Evolutionary conservation across 2,329 filamentous ascomycete genomes (phyloP).

Genomic region (Venturia aucupariae): DNA sequence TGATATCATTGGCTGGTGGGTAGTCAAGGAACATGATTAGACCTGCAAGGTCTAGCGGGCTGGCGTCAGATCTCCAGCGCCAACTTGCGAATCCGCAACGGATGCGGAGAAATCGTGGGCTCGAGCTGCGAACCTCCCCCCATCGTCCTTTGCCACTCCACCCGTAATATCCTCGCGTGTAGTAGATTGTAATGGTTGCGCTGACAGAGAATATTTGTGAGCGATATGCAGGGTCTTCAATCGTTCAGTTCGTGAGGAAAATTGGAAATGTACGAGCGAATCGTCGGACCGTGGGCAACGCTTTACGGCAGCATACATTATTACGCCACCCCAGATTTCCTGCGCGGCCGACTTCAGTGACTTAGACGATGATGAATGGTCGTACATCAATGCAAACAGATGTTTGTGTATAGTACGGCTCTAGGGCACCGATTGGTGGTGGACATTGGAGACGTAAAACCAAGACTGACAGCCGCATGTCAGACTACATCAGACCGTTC

Average conservation of each 20-base stretch:
- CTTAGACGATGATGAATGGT: not conserved
- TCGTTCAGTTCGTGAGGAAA: not conserved
- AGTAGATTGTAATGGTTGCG: not conserved
- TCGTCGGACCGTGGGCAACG: not conserved
- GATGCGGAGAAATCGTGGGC: slow-evolving; percentile 7
- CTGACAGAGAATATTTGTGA: not conserved
- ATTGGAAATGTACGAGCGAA: not conserved
- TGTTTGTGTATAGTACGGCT: not conserved
- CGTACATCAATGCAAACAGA: not conserved
- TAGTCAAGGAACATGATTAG: not conserved
- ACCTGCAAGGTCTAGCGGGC: not conserved
- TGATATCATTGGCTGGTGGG: not conserved
- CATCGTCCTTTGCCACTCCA: not conserved
- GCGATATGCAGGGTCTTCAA: not conserved
- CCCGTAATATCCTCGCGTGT: not conserved
- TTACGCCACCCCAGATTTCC: not conserved
- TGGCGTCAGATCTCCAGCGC: slow-evolving; percentile 7
- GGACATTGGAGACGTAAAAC: not conserved
- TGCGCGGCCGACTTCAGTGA: not conserved
- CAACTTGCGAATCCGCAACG: slow-evolving; percentile 8
- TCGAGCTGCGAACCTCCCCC: not conserved
- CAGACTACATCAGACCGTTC: not conserved
- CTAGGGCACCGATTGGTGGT: not conserved
- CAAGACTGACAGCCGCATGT: not conserved
- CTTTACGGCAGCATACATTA: not conserved